Evolutionary conservation across 2,329 filamentous ascomycete genomes (phyloP).

Genomic region (Leptosphaerulina australis): DNA sequence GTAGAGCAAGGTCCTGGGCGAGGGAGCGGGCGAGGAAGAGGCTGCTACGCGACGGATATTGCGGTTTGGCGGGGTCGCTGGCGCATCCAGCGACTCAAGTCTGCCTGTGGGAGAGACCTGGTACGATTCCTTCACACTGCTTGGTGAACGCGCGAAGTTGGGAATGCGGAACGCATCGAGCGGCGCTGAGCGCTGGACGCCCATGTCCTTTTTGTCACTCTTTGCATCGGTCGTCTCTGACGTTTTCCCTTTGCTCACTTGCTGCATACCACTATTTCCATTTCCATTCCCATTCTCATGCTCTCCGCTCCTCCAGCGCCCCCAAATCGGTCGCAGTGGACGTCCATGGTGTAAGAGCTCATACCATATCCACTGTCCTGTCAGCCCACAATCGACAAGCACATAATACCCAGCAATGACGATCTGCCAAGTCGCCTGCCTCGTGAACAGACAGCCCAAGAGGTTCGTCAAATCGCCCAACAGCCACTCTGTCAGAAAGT

Average conservation of each 20-base stretch:
- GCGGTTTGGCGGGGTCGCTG: slow-evolving; percentile 31
- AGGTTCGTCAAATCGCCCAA: slow-evolving; percentile 68
- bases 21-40: slow-evolving; percentile 52
- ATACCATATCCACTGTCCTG: slow-evolving; percentile 71
- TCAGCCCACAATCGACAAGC: slow-evolving; percentile 66
- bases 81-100: slow-evolving; percentile 3
- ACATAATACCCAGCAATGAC: slow-evolving; percentile 70
- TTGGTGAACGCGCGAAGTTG: slow-evolving; percentile 45
- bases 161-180: slow-evolving; percentile 47
- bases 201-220: slow-evolving; percentile 19
- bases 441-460: slow-evolving; percentile 66
- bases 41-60: slow-evolving; percentile 42
- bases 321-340: slow-evolving; percentile 49
- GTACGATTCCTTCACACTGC: slow-evolving; percentile 34
- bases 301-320: slow-evolving; percentile 30
- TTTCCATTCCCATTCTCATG: slow-evolving; percentile 19
- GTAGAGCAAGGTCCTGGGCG: slow-evolving; percentile 55
- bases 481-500: slow-evolving; percentile 70
- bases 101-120: slow-evolving; percentile 23
- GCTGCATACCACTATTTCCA: slow-evolving; percentile 38
- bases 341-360: slow-evolving; percentile 60
- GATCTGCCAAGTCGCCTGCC: slow-evolving; percentile 70
- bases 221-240: slow-evolving; percentile 21
- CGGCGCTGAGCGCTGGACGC: slow-evolving; percentile 36
- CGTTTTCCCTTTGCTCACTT: slow-evolving; percentile 30